Percentiles rank a stretch among this genome's conserved stretches.
Evolutionary conservation across 768 basidiomycete genomes (phyloP).

Genomic region (Boletus huronensis): DNA sequence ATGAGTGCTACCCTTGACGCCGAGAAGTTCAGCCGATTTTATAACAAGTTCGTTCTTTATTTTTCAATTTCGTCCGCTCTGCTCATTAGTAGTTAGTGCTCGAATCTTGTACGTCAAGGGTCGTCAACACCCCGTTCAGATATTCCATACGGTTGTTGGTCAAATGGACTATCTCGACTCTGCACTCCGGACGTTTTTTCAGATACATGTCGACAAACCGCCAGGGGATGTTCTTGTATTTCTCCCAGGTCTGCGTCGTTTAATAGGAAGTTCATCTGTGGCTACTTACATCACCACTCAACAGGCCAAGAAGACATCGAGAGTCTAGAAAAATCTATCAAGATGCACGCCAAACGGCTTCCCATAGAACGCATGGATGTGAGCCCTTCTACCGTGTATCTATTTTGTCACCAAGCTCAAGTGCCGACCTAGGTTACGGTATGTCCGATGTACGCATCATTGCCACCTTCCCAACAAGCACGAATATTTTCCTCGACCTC

Average conservation of each 20-base stretch:
- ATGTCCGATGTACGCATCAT: constrained; percentile 83
- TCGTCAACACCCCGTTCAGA: constrained; percentile 86
- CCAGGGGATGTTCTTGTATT: constrained; percentile 92
- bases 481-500: constrained; percentile 72
- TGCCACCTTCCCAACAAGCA: constrained; percentile 72
- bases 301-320: constrained; percentile 97
- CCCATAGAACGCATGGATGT: constrained; percentile 57
- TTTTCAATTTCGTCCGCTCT: neutral
- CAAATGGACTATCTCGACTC: constrained; percentile 86
- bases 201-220: constrained; percentile 79
- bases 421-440: constrained; percentile 53
- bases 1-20: constrained; percentile 99
- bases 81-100: constrained; percentile 48
- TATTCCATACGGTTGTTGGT: constrained; percentile 71
- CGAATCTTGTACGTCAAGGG: constrained; percentile 90
- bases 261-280: neutral
- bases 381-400: constrained; percentile 8
- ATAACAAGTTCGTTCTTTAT: constrained; percentile 57
- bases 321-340: constrained; percentile 71
- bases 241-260: constrained; percentile 60
- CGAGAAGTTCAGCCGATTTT: constrained; percentile 89
- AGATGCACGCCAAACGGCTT: constrained; percentile 63
- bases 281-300: neutral
- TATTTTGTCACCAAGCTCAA: neutral
- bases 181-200: constrained; percentile 89